Conservation (phyloP, 1,139 yeast species). For the Debaryomycetaceae sp. region DNA sequence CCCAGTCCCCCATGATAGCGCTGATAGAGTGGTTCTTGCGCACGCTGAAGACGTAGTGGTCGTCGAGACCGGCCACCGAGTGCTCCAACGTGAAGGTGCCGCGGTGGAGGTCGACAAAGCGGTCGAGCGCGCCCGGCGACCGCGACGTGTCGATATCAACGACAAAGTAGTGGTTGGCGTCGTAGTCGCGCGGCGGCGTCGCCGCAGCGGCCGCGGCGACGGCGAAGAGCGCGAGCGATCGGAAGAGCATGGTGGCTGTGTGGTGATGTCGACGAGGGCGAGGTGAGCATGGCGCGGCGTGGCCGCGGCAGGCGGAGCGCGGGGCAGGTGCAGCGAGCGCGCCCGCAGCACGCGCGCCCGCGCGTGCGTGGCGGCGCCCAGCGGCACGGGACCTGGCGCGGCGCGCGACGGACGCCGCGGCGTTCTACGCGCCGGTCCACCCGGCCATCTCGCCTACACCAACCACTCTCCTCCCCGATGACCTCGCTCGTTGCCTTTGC, state of each 20-base stretch:
- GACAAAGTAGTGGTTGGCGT: conserved; percentile 47
- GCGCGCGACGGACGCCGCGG: not conserved
- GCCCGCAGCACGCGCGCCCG: too few species aligned
- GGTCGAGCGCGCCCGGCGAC: conserved; percentile 22
- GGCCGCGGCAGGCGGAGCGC: too few species aligned
- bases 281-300: too few species aligned
- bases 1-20: conserved; percentile 33
- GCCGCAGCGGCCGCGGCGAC: too few species aligned
- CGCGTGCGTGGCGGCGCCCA: too few species aligned
- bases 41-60: conserved; percentile 61
- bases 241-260: too few species aligned
- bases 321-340: too few species aligned
- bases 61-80: conserved; percentile 51
- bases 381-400: too few species aligned
- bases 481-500: too few species aligned
- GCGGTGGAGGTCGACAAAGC: conserved; percentile 33
- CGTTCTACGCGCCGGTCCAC: not conserved
- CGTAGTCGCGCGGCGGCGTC: conserved; percentile 37
- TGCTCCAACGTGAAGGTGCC: conserved; percentile 48
- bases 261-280: too few species aligned
- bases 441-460: not conserved
- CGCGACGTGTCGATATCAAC: conserved; percentile 45
- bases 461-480: not conserved
- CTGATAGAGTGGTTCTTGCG: conserved; percentile 32
- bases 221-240: too few species aligned